A percentile compares a stretch with the other conserved stretches of the same genome.
phyloP scores from a whole-genome alignment of 1,284 basidiomycete genomes.

The Marasmius tenuissimus region DNA sequence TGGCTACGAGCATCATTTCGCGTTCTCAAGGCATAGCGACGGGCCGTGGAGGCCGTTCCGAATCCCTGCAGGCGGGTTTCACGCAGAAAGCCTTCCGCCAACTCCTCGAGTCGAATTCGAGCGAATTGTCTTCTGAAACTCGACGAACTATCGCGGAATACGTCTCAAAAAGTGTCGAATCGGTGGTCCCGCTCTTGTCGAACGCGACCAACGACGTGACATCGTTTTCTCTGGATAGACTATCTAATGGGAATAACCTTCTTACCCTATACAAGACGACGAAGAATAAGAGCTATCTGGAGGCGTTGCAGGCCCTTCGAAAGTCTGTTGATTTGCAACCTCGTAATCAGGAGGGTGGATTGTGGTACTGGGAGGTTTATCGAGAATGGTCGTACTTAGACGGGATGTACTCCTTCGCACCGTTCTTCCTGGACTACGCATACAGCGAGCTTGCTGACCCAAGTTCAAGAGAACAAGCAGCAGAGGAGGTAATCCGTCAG shows the following conservation, averaged over 20 bases:
- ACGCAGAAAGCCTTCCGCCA: slow-evolving; percentile 16
- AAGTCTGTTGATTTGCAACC: slow-evolving; percentile 5
- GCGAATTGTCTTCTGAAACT: neutral
- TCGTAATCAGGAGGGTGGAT: slow-evolving; percentile 4
- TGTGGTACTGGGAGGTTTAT: slow-evolving; percentile 9
- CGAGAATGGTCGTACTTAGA: slow-evolving; percentile 13
- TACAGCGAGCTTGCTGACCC: neutral
- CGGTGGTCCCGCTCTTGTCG: slow-evolving; percentile 8
- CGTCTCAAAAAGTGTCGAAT: slow-evolving; percentile 11
- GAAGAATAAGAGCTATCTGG: neutral
- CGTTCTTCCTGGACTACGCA: slow-evolving; percentile 7
- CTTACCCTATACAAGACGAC: neutral
- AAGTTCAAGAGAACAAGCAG: neutral
- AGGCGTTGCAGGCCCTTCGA: slow-evolving; percentile 4
- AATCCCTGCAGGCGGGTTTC: slow-evolving; percentile 15
- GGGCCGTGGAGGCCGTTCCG: slow-evolving; percentile 10
- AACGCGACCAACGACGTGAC: slow-evolving; percentile 11
- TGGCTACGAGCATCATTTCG: slow-evolving; percentile 14
- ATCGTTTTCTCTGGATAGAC: slow-evolving; percentile 15
- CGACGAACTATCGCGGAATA: slow-evolving; percentile 2
- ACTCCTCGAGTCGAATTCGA: slow-evolving; percentile 10
- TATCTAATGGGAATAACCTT: slow-evolving; percentile 14
- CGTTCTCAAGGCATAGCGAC: slow-evolving; percentile 15
- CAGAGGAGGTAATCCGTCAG: neutral
- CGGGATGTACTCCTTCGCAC: slow-evolving; percentile 10